Conservation (phyloP, 768 basidiomycete species). For the Postia placenta region DNA sequence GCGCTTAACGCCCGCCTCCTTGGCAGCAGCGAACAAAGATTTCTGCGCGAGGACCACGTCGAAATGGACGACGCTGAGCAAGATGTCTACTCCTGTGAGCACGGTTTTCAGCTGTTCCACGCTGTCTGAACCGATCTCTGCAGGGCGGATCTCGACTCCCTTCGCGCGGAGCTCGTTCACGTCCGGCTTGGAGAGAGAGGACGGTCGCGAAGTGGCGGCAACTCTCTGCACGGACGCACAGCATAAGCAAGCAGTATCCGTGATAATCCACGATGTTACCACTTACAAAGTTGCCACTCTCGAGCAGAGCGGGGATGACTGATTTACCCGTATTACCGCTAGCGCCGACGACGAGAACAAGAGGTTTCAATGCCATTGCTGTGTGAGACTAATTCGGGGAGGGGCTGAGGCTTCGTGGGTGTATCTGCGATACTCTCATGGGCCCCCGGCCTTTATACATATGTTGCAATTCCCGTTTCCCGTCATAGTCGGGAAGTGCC, state of each 20-base stretch:
- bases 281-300: slow-evolving; percentile 15
- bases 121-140: slow-evolving; percentile 2
- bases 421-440: too few species aligned
- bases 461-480: not conserved
- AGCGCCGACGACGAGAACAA: slow-evolving; percentile 19
- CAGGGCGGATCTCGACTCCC: slow-evolving; percentile 8
- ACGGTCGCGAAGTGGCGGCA: slow-evolving; percentile 9
- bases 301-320: slow-evolving; percentile 14
- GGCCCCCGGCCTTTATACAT: not conserved
- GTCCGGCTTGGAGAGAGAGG: slow-evolving; percentile 13
- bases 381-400: not conserved
- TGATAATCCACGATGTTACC: not conserved
- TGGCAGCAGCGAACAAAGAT: slow-evolving; percentile 13
- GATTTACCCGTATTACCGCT: slow-evolving; percentile 15
- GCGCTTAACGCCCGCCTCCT: slow-evolving; percentile 15
- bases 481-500: not conserved
- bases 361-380: slow-evolving; percentile 6
- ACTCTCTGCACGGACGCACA: slow-evolving; percentile 7
- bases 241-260: not conserved
- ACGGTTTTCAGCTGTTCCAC: slow-evolving; percentile 9
- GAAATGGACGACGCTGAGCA: slow-evolving; percentile 12
- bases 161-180: not conserved
- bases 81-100: slow-evolving; percentile 14
- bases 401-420: not conserved
- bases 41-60: slow-evolving; percentile 9